Evolutionary conservation across 805 yeast genomes (phyloP).

Genomic region (Hanseniaspora singularis): DNA sequence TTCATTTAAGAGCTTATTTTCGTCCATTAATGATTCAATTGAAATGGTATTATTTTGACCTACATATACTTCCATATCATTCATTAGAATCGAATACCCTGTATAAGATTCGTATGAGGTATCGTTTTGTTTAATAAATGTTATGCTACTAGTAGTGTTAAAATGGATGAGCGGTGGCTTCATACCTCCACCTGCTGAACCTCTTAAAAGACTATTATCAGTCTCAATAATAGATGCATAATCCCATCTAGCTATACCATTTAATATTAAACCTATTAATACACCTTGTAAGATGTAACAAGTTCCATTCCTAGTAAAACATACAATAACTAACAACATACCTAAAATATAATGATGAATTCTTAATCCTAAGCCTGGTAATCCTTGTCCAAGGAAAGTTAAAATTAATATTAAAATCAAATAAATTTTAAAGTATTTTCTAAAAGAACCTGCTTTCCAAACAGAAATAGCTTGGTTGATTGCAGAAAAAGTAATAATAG

Average conservation of each 20-base stretch:
- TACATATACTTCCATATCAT: conserved; percentile 66
- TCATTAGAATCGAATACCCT: conserved; percentile 55
- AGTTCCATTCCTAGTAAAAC: conserved; percentile 57
- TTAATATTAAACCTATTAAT: conserved; percentile 62
- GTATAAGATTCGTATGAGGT: conserved; percentile 25
- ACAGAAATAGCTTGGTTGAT: conserved; percentile 62
- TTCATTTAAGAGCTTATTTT: conserved; percentile 25
- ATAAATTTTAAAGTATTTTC: conserved; percentile 47
- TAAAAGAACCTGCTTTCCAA: conserved; percentile 67
- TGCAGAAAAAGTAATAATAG: conserved; percentile 42
- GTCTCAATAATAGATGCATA: conserved; percentile 83
- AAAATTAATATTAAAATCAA: conserved; percentile 34
- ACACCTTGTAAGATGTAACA: conserved; percentile 76
- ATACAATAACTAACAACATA: conserved; percentile 67
- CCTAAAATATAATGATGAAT: conserved; percentile 78
- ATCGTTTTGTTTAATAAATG: conserved; percentile 8
- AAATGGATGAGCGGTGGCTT: conserved; percentile 39
- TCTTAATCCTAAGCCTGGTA: conserved; percentile 63
- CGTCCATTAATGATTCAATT: conserved; percentile 28
- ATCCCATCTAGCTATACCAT: conserved; percentile 90
- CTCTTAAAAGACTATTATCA: conserved; percentile 48
- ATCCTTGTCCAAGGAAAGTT: conserved; percentile 18
- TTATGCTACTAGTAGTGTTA: conserved; percentile 4
- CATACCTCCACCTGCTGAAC: conserved; percentile 49
- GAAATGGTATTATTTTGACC: conserved; percentile 41